Evolutionary conservation across 202 grass and related monocot genomes (phyloP), one percentile per base, ranked within the genome.

Genomic region (Bolboschoenoplectus hybrid): DNA sequence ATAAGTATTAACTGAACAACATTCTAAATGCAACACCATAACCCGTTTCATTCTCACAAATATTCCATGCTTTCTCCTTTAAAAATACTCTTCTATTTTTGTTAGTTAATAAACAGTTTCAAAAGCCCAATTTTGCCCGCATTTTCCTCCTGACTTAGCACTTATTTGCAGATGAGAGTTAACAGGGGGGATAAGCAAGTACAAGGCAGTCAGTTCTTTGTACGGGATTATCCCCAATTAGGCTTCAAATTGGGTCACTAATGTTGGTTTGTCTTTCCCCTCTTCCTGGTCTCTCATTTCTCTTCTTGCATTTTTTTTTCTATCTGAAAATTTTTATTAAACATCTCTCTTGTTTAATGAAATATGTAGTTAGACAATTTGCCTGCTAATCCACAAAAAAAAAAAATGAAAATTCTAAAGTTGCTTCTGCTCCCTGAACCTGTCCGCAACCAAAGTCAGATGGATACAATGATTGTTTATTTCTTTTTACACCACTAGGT

Each of bases 331-430:
- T 75, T 16, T 36, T 56, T 78, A 1, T 13, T 52, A 11, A 8
- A 14, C 57, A 7, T 78, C 41, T 58, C 7, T 3, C 35, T 56
- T 9, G 47, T 77, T 77, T 77, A 36, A 56, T 56, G 74, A 77
- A 53, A 77, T 55, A 53, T 5, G 56, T 38, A 14, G 13, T 58
- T 38, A 17, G 14, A 40, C 26, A 17, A 56, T 78, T 40, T 78
- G 51, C 3, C 50, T 78, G 51, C 50, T 78, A 58, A 58, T 40
- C 40, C 36, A 78, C n/a, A 50, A 74, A 74, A 55, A 58, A 55
- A 17, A 16, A 13, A 17, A 17, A 57, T 14, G 7, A 17, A 55
- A 11, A 51, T 4, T 77, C 51, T 12, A 9, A 58, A 40, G 74
- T 57, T 40, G 52, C 14, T 78, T 58, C 2, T 39, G 52, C 74